phyloP scores from a whole-genome alignment of 495 filamentous ascomycete species.

The Pyronema omphalodes region DNA sequence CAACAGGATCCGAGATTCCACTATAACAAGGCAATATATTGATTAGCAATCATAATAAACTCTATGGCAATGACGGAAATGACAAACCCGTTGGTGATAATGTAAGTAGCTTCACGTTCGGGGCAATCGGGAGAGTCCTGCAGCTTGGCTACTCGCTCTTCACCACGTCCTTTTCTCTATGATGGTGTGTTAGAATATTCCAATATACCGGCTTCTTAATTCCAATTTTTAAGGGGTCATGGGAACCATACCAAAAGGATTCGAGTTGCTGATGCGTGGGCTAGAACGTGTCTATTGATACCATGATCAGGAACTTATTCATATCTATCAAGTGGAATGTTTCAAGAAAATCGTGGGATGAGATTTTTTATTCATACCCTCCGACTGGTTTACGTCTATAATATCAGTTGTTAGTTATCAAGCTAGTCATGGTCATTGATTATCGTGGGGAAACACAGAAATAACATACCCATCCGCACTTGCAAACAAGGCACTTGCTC shows the following conservation, averaged over 20 bases:
- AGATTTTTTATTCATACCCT: slow-evolving; percentile 28
- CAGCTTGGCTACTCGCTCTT: slow-evolving; percentile 65
- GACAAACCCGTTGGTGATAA: slow-evolving; percentile 47
- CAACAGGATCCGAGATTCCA: not conserved
- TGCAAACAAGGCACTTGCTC: slow-evolving; percentile 60
- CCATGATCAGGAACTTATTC: not conserved
- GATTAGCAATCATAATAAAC: not conserved
- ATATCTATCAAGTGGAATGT: not conserved
- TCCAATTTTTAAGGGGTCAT: not conserved
- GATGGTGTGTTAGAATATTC: not conserved
- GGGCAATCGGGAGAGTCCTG: slow-evolving; percentile 59
- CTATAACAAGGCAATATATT: not conserved
- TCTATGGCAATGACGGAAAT: not conserved
- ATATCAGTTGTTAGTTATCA: not conserved
- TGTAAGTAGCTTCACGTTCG: slow-evolving; percentile 58
- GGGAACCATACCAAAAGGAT: slow-evolving; percentile 34
- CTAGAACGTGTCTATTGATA: slow-evolving; percentile 41
- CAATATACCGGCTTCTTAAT: not conserved
- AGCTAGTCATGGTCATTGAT: not conserved
- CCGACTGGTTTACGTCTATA: slow-evolving; percentile 33
- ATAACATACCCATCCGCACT: slow-evolving; percentile 43
- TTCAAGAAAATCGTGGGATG: not conserved
- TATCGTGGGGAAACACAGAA: not conserved
- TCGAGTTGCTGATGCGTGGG: slow-evolving; percentile 59
- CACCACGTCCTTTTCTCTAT: slow-evolving; percentile 51